phyloP scores from a whole-genome alignment of 2,329 filamentous ascomycete genomes.

The Colletotrichum filicis region DNA sequence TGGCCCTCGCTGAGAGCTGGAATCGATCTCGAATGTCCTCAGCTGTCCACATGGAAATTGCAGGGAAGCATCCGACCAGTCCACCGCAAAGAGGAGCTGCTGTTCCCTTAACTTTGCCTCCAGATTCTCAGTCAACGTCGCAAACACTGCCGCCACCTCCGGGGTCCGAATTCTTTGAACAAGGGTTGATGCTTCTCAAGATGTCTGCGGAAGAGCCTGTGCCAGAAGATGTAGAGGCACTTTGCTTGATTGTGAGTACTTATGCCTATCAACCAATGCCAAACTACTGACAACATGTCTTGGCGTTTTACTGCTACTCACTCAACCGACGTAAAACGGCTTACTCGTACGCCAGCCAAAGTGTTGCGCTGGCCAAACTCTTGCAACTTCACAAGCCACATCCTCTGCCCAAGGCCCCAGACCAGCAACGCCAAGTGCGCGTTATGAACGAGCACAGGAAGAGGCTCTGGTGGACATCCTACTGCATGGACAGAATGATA shows the following conservation, averaged over 20 bases:
- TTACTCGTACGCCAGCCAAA: constrained; percentile 33
- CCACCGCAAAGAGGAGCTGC: not conserved
- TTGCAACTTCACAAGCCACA: constrained; percentile 23
- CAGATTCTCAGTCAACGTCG: not conserved
- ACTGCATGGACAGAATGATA: constrained; percentile 34
- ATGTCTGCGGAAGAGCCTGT: constrained; percentile 28
- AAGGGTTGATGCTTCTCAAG: constrained; percentile 31
- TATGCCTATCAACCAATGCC: too few species aligned
- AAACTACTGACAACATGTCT: too few species aligned
- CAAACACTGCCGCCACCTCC: constrained; percentile 19
- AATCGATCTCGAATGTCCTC: constrained; percentile 13
- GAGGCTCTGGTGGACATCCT: constrained; percentile 34
- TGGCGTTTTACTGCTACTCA: constrained; percentile 35
- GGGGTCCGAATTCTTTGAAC: constrained; percentile 34
- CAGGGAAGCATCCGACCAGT: not conserved
- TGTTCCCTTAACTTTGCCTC: not conserved
- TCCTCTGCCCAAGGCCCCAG: not conserved
- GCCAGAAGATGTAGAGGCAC: constrained; percentile 26
- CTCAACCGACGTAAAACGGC: constrained; percentile 34
- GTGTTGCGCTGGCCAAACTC: constrained; percentile 27
- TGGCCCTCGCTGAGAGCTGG: constrained; percentile 37
- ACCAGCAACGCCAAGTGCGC: not conserved
- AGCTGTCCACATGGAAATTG: not conserved
- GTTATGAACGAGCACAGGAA: constrained; percentile 27
- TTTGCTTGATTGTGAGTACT: constrained; percentile 14